Base-by-base conservation (phyloP, 768 basidiomycete species). In the Hydnomerulius pinastri region DNA sequence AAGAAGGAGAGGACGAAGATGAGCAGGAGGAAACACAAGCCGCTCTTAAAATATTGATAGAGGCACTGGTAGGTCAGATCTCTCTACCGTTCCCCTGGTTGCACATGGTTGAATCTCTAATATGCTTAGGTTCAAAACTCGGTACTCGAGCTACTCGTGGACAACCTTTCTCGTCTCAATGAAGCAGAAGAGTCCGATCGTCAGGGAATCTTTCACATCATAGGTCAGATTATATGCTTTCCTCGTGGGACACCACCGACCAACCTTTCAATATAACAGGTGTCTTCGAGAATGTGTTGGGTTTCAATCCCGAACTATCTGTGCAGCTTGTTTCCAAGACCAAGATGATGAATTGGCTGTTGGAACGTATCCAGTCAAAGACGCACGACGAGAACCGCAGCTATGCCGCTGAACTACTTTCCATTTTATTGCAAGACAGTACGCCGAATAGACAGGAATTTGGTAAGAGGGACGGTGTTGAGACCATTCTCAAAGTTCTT, bases 381-480 rank as follows among this genome's bases (percentile, higher is more conserved):
- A 75, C 67, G 5, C 88, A 92, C 53, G 90, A 95, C 49, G 92
- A 94, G 64, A 99, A 98, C 64, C 83, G 92, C 40, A 81, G 88
- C 51, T 99, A 99, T 61, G 86, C 95, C 6, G 92, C 92, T 38
- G 96, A 99, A 68, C 69, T 98, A 13, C 75, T 98, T n/a, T 87
- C 93, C 15, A 94, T 99, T 50, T 69, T 98, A 1, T 73, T 97
- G 25, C 93, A 96, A 66, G 78, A 83, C 54, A 86, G 84, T 56
- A 69, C 77, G 24, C 68, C 77, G 15, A 94, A 92, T 57, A 78
- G 90, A 30, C 63, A 88, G 45, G 77, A 80, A 43, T 71, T 94
- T 7, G 87, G 81, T 2, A 80, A 86, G 56, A 74, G 77, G 44
- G 82, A 92, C 53, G 95, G 95, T 0, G 81, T 96, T 2, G 94